These are phyloP conservation scores for Leccinum truebloodii DNA, from an alignment of 768 basidiomycete species.

Conservation along the genomic window DNA sequence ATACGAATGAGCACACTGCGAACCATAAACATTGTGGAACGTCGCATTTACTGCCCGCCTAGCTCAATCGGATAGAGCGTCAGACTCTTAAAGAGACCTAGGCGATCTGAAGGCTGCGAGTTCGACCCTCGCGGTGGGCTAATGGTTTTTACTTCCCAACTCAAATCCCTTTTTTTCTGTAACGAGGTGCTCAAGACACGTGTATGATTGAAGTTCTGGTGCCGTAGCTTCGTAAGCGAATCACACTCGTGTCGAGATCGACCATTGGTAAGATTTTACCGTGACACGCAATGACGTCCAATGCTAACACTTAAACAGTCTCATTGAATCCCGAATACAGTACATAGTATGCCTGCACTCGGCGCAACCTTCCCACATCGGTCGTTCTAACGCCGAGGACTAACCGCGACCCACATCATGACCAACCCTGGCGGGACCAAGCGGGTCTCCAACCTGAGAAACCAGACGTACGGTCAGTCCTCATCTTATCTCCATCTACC, in stretches of 20 bases:
- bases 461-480: neutral
- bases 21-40: too few species aligned
- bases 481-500: neutral
- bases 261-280: neutral
- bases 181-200: neutral
- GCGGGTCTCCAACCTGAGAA: neutral
- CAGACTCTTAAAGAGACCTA: conserved; percentile 52
- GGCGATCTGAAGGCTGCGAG: conserved; percentile 62
- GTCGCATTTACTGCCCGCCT: conserved; percentile 44
- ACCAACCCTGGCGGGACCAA: neutral
- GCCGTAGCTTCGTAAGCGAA: neutral
- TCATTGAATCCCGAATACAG: neutral
- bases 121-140: conserved; percentile 67
- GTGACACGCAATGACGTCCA: neutral
- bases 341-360: neutral
- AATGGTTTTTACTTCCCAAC: conserved; percentile 13
- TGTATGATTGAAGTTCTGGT: neutral
- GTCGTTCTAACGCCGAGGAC: neutral
- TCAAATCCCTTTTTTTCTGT: neutral
- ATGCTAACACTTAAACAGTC: neutral
- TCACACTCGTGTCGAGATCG: neutral
- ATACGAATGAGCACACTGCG: too few species aligned
- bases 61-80: conserved; percentile 71
- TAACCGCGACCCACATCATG: neutral
- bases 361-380: neutral